These are phyloP conservation scores for Brassica rapa DNA, from an alignment of 345 rosid species.

Conservation along the genomic window DNA sequence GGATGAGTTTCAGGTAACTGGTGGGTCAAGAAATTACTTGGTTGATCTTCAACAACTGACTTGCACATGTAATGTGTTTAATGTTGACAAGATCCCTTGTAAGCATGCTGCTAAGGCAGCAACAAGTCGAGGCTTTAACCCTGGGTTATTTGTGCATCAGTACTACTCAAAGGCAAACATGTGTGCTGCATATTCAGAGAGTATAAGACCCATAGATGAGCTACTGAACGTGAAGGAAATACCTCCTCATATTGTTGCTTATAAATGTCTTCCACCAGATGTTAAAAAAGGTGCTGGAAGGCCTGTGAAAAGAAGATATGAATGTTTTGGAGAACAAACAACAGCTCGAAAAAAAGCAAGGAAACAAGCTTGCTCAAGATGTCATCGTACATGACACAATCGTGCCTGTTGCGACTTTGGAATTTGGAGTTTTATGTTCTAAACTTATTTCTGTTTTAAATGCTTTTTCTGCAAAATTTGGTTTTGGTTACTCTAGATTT, in stretches of 20 bases:
- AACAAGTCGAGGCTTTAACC: background rate
- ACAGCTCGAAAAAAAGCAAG: background rate
- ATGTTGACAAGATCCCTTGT: constrained; percentile 1
- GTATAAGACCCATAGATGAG: background rate
- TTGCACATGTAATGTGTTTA: background rate
- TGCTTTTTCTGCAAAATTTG: background rate
- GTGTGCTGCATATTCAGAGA: background rate
- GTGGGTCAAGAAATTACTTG: too few species aligned
- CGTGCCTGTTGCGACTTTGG: background rate
- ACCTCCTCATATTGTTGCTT: background rate
- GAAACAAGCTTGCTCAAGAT: background rate
- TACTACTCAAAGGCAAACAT: background rate
- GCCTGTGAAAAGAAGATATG: background rate
- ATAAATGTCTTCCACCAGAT: background rate
- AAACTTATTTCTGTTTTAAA: background rate
- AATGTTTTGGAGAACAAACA: background rate
- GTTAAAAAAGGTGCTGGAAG: background rate
- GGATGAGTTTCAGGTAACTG: too few species aligned
- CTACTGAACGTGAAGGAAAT: background rate
- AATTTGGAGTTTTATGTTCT: background rate
- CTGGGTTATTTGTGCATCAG: background rate
- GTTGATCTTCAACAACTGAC: too few species aligned
- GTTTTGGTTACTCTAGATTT: background rate
- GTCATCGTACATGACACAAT: background rate
- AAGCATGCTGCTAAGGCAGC: constrained; percentile 4